Evolutionary conservation across 2,329 filamentous ascomycete genomes (phyloP), one percentile per base, ranked within the genome.

Genomic region (Coleophoma eucalyptorum): DNA sequence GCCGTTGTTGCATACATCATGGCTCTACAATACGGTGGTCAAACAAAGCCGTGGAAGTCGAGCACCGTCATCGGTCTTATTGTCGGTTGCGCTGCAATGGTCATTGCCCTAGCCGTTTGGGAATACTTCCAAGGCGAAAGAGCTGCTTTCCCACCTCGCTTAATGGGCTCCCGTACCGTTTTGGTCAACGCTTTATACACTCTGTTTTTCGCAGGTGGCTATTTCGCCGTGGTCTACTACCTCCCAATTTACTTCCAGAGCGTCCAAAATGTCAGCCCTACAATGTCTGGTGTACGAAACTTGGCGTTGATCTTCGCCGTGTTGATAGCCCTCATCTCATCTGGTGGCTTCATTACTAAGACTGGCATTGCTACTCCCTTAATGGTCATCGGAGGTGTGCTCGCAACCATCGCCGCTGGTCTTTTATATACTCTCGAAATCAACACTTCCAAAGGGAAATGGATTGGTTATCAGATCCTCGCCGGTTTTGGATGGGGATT

Each of bases 401-500:
- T 69, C 10, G 55, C 56, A 44, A 50, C 62, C 4, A 53, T 67
- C 38, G 49, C 61, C 82, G 55, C 74, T 76, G 80, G 77, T 31
- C 69, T 84, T 50, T 69, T 83, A 52, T 76, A 77, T 0, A 80
- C 77, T 0, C 72, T 81, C 19, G 63, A 67, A 16, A 67, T 79
- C 5, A 55, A 71, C 56, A 79, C 74, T 4, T 66, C 71, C 1
- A 59, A 73, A 2, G 61, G 65, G 11, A 65, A 71, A 32, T 82
- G 78, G 78, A 76, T 81, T 54, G 78, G 78, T 16, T 81, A 76
- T 62, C 78, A 81, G 58, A 72, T 80, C 46, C 58, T 83, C 21
- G 67, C 70, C 20, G 80, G 79, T 32, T 65, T 80, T 5, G 79
- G 79, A 34, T 69, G 77, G 4, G 81, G 81, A 1, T 67, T 78